phyloP scores from a whole-genome alignment of 2,329 filamentous ascomycete species.

The Trichoderma atroviride region DNA sequence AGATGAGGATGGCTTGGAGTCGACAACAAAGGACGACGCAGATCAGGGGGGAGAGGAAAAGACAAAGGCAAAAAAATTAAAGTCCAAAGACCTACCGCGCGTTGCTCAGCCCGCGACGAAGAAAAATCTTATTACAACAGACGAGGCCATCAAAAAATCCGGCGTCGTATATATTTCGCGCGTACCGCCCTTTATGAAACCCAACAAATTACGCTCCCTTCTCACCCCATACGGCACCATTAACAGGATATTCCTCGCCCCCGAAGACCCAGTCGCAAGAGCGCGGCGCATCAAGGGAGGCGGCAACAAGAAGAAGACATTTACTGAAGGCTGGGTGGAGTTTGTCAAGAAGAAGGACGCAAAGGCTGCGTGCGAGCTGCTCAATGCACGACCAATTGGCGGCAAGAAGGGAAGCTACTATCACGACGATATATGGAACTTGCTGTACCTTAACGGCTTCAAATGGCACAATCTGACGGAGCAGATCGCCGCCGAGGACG shows the following conservation, averaged over 20 bases:
- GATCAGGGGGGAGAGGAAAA: conserved; percentile 28
- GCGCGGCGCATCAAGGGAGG: conserved; percentile 68
- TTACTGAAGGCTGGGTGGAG: conserved; percentile 85
- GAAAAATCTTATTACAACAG: conserved; percentile 68
- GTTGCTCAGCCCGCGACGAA: conserved; percentile 60
- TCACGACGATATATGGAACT: conserved; percentile 83
- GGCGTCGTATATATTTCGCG: conserved; percentile 84
- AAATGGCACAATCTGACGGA: conserved; percentile 78
- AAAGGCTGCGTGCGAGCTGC: conserved; percentile 71
- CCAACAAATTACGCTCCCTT: conserved; percentile 72
- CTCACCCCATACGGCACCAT: conserved; percentile 75
- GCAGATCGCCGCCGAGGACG: conserved; percentile 80
- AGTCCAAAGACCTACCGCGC: conserved; percentile 47
- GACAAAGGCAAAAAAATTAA: conserved; percentile 34
- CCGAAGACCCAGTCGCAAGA: conserved; percentile 70
- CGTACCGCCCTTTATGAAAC: conserved; percentile 88
- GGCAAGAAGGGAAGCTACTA: conserved; percentile 85
- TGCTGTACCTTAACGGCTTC: conserved; percentile 80
- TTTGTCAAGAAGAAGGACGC: conserved; percentile 76
- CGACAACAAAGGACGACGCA: conserved; percentile 32
- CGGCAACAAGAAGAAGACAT: conserved; percentile 82
- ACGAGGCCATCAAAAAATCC: conserved; percentile 68
- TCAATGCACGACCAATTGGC: conserved; percentile 78
- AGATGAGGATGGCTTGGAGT: conserved; percentile 32
- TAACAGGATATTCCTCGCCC: conserved; percentile 77